These are phyloP conservation scores for Wallacemonas rigidus DNA, from an alignment of 208 protist species.

Conservation along the genomic window DNA sequence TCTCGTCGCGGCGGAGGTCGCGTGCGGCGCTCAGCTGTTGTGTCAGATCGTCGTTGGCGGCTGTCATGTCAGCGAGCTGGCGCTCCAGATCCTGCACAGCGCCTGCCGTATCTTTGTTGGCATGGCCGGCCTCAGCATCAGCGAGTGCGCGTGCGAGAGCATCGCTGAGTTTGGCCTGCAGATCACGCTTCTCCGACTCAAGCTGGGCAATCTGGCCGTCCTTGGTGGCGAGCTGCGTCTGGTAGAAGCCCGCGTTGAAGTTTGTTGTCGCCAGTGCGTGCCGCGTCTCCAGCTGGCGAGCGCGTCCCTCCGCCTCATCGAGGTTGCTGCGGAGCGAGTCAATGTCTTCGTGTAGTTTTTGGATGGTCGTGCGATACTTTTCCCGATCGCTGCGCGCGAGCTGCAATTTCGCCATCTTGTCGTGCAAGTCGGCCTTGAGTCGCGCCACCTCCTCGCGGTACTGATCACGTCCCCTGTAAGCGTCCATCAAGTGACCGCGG, in stretches of 20 bases:
- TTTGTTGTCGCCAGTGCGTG: slow-evolving; percentile 9
- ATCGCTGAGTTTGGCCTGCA: slow-evolving; percentile 7
- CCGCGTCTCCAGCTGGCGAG: slow-evolving; percentile 18
- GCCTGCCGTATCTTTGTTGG: background rate
- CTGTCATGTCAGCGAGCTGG: slow-evolving; percentile 2
- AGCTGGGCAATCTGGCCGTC: slow-evolving; percentile 30
- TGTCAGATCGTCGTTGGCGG: slow-evolving; percentile 12
- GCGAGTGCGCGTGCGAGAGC: background rate
- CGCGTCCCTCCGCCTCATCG: slow-evolving; percentile 28
- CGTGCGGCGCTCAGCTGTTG: slow-evolving; percentile 7
- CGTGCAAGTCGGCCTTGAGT: slow-evolving; percentile 55
- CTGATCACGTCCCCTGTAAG: slow-evolving; percentile 55
- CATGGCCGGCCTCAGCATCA: background rate
- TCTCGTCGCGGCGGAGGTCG: background rate
- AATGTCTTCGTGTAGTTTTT: slow-evolving; percentile 24
- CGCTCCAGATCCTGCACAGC: background rate
- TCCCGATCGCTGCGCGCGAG: slow-evolving; percentile 29
- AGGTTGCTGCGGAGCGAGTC: slow-evolving; percentile 30
- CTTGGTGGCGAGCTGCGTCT: slow-evolving; percentile 30
- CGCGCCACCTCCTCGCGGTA: slow-evolving; percentile 62
- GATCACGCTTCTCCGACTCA: slow-evolving; percentile 12
- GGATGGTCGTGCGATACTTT: slow-evolving; percentile 27
- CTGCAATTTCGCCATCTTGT: slow-evolving; percentile 39
- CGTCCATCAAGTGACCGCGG: slow-evolving; percentile 36
- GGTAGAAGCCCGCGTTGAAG: slow-evolving; percentile 9